Base-by-base conservation (phyloP, 352 stramenopile species). In the Pythium utonaiense region DNA sequence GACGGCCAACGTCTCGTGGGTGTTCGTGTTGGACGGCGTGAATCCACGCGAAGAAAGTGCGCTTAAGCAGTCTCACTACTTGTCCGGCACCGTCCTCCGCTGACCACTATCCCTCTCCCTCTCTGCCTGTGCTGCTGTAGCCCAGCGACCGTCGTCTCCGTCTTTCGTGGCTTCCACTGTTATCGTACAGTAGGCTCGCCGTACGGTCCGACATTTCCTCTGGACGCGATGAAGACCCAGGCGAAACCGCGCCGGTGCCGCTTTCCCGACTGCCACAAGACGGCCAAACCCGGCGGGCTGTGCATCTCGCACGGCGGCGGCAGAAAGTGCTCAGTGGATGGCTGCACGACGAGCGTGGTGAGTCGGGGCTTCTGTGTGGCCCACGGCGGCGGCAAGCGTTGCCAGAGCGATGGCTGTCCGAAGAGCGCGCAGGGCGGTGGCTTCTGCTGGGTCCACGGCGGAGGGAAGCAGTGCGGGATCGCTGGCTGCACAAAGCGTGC, bases 311-410 rank as follows among this genome's bases (percentile, higher is more conserved):
- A 86, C 49, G 74, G 74, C 13, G 71, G 77, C 13, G 74, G 77
- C 51, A 86, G 81, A 33, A 83, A 82, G 51, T 86, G 77, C 21
- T 59, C 65, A 9, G 70, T 81, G 0, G 62, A 86, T 7, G 74
- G 67, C 34, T 86, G 74, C 64, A 77, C 60, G 12, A 85, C 76
- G 8, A 81, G 71, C 49, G 69, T 83, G 36, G 76, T 85, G 45
- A 85, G 76, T 52, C 71, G 76, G 41, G 78, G 78, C 6, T 78
- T 74, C 49, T 88, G 78, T 44, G 78, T 88, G 19, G 76, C 78
- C 14, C 78, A 88, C 30, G 78, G 78, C 51, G 78, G 78, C 2
- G 78, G 78, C 47, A 88, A 88, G 49, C 74, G 78, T 42, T 87
- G 77, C 53, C 73, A 76, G 28, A 67, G 61, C 7, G 66, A 76